Base-by-base conservation (phyloP, 257 asterid species). In the Solanum arcanum region DNA sequence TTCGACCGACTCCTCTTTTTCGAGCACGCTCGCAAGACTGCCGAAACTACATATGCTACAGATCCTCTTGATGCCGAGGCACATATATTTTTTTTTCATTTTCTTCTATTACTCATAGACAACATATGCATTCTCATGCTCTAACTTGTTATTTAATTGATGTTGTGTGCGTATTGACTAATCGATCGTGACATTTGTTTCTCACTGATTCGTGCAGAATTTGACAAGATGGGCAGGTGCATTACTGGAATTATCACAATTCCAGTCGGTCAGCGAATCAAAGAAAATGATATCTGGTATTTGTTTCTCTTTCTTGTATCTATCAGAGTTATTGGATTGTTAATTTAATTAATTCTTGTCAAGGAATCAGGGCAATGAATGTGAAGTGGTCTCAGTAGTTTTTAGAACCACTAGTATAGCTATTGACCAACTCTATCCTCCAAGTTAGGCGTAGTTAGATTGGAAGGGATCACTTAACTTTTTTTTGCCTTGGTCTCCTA, bases 181-280 rank as follows among this genome's bases (percentile, higher is more conserved):
- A 35, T 44, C 12, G 14, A 33, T 29, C 11, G 68, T 15, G 12
- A 35, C 31, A 14, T 37, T 75, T 33, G 27, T 78, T 35, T 83
- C 86, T 21, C 33, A 49, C 77, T 87, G 83, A 39, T 87, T 89
- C 16, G 1, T 91, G 90, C 91, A 97, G 99, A 97, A 95, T 88
- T 91, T 97, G 86, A 94, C 97, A 37, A 92, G 93, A 94, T 97
- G 99, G 99, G 99, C 97, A 35, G 96, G 98, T 46, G 95, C 96
- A 39, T 78, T 97, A 88, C 91, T 97, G 73, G 99, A 97, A 92
- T 87, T 95, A 16, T 94, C 99, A 44, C 99, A 95, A 94, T 95
- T 95, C 87, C 98, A 94, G 89, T 88, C 87, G 76, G 95, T 96
- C 66, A 83, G 92, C 9, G 98, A 94, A 27, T 95, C 99, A 15